These are phyloP conservation scores for Cladosporium sp. DNA, from an alignment of 2,329 filamentous ascomycete genomes.

Conservation along the genomic window DNA sequence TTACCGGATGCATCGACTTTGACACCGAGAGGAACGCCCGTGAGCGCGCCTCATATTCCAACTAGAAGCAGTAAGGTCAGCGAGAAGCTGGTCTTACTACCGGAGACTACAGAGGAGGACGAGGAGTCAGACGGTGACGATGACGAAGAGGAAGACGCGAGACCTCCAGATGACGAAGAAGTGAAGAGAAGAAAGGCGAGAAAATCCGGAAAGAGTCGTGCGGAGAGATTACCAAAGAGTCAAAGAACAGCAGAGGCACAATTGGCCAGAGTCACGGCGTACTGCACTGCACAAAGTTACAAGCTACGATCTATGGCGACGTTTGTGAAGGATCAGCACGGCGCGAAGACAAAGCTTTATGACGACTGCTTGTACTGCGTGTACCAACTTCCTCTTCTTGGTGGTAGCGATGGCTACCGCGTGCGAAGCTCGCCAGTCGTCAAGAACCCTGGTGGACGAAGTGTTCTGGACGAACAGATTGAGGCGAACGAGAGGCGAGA, in stretches of 20 bases:
- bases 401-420: constrained; percentile 82
- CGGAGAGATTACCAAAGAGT: constrained; percentile 86
- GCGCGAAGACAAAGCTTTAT: constrained; percentile 91
- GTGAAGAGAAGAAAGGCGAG: constrained; percentile 63
- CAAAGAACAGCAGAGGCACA: constrained; percentile 74
- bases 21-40: constrained; percentile 42
- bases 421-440: constrained; percentile 87
- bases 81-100: constrained; percentile 93
- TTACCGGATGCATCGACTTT: constrained; percentile 32
- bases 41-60: constrained; percentile 61
- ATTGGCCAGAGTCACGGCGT: constrained; percentile 86
- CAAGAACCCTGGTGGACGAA: constrained; percentile 91
- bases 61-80: constrained; percentile 90
- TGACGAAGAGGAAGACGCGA: constrained; percentile 56
- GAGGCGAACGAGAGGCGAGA: constrained; percentile 87
- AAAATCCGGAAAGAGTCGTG: constrained; percentile 79
- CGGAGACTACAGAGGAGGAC: constrained; percentile 68
- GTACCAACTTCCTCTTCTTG: constrained; percentile 86
- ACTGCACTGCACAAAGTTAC: constrained; percentile 93
- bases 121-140: constrained; percentile 55
- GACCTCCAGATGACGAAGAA: constrained; percentile 68
- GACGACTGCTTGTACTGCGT: constrained; percentile 96
- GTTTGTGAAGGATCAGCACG: constrained; percentile 84
- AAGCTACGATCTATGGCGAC: constrained; percentile 85
- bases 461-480: constrained; percentile 90